A percentile compares a stretch with the other conserved stretches of the same genome.
Evolutionary conservation across 2,329 filamentous ascomycete genomes (phyloP).

Genomic region (Podosphaera fusca): DNA sequence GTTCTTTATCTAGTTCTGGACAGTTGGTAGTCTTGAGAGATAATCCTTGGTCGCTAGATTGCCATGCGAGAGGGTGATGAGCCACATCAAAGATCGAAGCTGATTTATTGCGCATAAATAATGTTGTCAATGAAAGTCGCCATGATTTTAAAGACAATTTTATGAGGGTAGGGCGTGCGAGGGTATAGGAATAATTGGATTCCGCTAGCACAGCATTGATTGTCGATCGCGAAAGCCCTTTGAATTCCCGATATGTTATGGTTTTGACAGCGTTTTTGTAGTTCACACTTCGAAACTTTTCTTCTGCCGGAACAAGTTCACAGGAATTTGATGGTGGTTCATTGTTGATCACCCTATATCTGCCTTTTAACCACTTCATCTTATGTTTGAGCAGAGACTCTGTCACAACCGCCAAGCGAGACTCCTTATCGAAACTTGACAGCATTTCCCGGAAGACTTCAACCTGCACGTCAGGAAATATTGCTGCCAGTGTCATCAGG

Average conservation of each 20-base stretch:
- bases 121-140: constrained; percentile 47
- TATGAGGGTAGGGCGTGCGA: constrained; percentile 45
- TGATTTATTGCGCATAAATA: constrained; percentile 43
- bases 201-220: constrained; percentile 63
- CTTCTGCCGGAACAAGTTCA: constrained; percentile 27
- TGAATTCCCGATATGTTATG: constrained; percentile 55
- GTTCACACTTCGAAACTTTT: constrained; percentile 40
- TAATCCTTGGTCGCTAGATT: constrained; percentile 29
- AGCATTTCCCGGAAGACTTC: constrained; percentile 72
- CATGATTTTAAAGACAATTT: constrained; percentile 50
- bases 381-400: constrained; percentile 54
- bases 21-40: constrained; percentile 42
- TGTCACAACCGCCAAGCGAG: constrained; percentile 51
- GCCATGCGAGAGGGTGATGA: constrained; percentile 38
- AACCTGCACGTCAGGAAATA: constrained; percentile 62
- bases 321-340: constrained; percentile 1
- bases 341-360: constrained; percentile 26
- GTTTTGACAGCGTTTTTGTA: constrained; percentile 47
- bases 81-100: constrained; percentile 29
- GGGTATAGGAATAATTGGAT: constrained; percentile 55
- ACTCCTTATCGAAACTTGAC: constrained; percentile 49
- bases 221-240: constrained; percentile 45
- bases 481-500: constrained; percentile 41
- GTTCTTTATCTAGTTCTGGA: constrained; percentile 36
- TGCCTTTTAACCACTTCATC: constrained; percentile 45